Evolutionary conservation across 192 early-diverging fungal species (phyloP).

Genomic region (Powellomyces hirtus): DNA sequence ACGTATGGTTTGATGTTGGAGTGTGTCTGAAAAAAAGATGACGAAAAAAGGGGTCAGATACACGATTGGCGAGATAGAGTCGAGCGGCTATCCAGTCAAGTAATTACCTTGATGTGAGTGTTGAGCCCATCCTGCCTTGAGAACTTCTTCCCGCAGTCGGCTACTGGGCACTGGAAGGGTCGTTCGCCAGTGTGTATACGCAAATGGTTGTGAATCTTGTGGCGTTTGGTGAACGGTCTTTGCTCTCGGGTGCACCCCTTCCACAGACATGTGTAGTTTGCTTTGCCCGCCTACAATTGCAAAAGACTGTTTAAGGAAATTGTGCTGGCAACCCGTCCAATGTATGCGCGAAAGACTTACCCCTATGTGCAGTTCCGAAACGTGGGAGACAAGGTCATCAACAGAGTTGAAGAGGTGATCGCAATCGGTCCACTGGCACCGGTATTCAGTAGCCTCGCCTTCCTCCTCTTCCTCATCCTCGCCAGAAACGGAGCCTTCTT

Average conservation of each 20-base stretch:
- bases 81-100: too few relatives aligned
- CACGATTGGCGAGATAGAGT: too few relatives aligned
- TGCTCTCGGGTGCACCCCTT: constrained; percentile 23
- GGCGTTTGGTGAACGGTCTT: constrained; percentile 38
- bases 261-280: constrained; percentile 38
- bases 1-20: constrained; percentile 45
- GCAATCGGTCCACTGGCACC: constrained; percentile 23
- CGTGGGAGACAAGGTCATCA: constrained; percentile 18
- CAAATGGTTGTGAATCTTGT: constrained; percentile 48
- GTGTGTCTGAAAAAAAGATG: constrained; percentile 30
- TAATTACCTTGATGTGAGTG: constrained; percentile 41
- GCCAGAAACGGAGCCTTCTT: constrained; percentile 18
- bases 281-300: constrained; percentile 28
- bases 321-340: background rate
- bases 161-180: constrained; percentile 35
- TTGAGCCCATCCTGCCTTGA: constrained; percentile 44
- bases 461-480: constrained; percentile 26
- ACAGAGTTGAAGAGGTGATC: background rate
- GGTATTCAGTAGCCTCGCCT: background rate
- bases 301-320: background rate
- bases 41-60: background rate
- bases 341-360: constrained; percentile 6
- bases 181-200: constrained; percentile 46
- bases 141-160: constrained; percentile 43
- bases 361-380: constrained; percentile 30